Evolutionary conservation across 2,329 filamentous ascomycete genomes (phyloP), one percentile per base, ranked within the genome.

Genomic region (Claviceps capensis): DNA sequence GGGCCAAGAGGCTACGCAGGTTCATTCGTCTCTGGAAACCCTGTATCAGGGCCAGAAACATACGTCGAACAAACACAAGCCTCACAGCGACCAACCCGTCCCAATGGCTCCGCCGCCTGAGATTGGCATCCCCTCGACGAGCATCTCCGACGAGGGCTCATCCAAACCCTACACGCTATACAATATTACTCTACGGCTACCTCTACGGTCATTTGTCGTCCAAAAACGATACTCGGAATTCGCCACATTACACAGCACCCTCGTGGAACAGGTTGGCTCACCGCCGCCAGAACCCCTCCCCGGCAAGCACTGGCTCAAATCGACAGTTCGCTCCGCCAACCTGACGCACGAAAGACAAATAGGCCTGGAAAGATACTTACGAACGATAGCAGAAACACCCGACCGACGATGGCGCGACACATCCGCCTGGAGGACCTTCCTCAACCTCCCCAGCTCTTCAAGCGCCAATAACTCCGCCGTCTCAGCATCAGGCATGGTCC

Each of bases 161-260:
- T 72, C 75, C 56, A 87, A 88, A 61, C 76, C 83, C 0, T 88
- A 81, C 66, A 90, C 86, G 0, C 76, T 84, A 57, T 91, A 90
- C 72, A 86, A 87, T 65, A 83, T 90, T 66, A 82, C 81, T 22
- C 74, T 93, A 54, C 82, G 85, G 49, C 81, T 89, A 1, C 86
- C 87, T 0, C 76, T 91, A 14, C 81, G 85, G 47, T 85, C 85
- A 4, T 86, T 84, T 60, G 83, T 85, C 57, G 74, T 89, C 5
- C 81, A 83, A 61, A 91, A 90, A 68, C 85, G 87, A 60, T 94
- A 91, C 72, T 88, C 83, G 50, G 87, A 93, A 64, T 93, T 93
- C 63, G 71, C 73, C 52, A 65, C 73, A 47, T 79, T 94, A 16
- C 80, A 93, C 68, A 66, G 72, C 34, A 68, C 76, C 4, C 75